Evolutionary conservation across 108 stramenopile species (phyloP), one percentile per base, ranked within the genome.

Genomic region (Aurantiochytrium sp.): DNA sequence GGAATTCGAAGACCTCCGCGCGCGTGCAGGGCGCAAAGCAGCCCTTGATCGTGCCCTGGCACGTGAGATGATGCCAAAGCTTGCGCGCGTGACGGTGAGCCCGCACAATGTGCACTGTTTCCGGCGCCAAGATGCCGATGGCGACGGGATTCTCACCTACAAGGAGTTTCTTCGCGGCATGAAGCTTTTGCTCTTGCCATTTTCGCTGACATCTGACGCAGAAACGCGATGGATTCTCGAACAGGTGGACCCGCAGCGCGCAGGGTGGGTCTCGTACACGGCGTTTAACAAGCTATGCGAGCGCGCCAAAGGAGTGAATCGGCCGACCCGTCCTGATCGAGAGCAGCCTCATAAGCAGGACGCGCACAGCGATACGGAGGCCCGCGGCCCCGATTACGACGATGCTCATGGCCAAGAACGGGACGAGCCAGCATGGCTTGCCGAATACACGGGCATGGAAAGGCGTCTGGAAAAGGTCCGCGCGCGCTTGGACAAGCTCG

Each of bases 101-200:
- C 42, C 15, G 30, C 39, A 81, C 73, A 81, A 48, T 48, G 73
- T 48, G 42, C 73, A 81, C 30, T 86, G 55, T 4, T 86, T 86
- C 21, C 54, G 54, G 5, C 54, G 86, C 10, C 34, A 86, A 2
- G 86, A 86, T 21, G 55, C 55, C 12, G 86, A 86, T 32, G 54
- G 54, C 21, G 86, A 86, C 37, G 86, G 86, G 0, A 15, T 55
- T 19, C 22, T 86, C 31, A 36, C 32, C 1, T 32, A 55, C 27
- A 34, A n/a, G 8, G 86, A 86, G 37, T 31, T 86, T 2, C 32
- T 41, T 6, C 39, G 45, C 10, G 73, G 42, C 6, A 12, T 81
- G 1, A 48, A 81, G 12, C 39, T 48, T 48, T 27, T 65, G 19
- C 39, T 81, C 21, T 27, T 48, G 27, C 45, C 42, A 30, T 41